Base-by-base conservation (phyloP, 805 yeast genomes). In the Yarrowia deformans region DNA sequence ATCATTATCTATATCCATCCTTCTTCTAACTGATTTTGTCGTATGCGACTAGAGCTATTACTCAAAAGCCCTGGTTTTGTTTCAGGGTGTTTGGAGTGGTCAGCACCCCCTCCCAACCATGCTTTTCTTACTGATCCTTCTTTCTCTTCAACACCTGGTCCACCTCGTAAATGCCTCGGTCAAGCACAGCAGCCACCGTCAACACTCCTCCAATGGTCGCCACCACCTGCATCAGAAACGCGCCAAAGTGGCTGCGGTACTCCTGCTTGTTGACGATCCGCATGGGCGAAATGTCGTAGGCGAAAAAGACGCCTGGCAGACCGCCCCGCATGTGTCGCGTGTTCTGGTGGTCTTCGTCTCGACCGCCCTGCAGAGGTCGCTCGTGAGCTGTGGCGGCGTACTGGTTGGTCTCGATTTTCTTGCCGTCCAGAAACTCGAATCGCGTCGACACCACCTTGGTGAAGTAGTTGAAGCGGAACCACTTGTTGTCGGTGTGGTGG, bases 181-280 rank as follows among this genome's bases (percentile, higher is more conserved):
- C 99, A 58, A 93, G 78, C 45, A 93, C 86, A 0, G 97, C 89
- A 10, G 97, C 98, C 35, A 94, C 93, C 35, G 97, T 93, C 70
- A 95, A 82, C 12, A 95, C 93, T 60, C 98, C 98, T 10, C 98
- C 98, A 49, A 94, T 84, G 8, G 96, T 91, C 69, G 97, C 90
- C 72, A 95, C 87, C 35, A 90, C 91, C 43, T 93, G 92, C 70
- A 93, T 81, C 34, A 92, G 75, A 76, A 93, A 93, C 1, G 93
- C 90, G 39, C 93, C 88, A 88, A 95, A 90, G 1, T 95, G 84
- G 76, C 88, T 89, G 69, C 86, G 77, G 70, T 82, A 82, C 60
- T 80, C 88, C 78, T 95, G 96, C 70, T 86, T 84, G 79, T 94
- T 92, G 75, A 93, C 90, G 66, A 95, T 93, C 77, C 93, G 92